Evolutionary conservation across 108 stramenopile species (phyloP).

Genomic region (Schizochytrium sp.): DNA sequence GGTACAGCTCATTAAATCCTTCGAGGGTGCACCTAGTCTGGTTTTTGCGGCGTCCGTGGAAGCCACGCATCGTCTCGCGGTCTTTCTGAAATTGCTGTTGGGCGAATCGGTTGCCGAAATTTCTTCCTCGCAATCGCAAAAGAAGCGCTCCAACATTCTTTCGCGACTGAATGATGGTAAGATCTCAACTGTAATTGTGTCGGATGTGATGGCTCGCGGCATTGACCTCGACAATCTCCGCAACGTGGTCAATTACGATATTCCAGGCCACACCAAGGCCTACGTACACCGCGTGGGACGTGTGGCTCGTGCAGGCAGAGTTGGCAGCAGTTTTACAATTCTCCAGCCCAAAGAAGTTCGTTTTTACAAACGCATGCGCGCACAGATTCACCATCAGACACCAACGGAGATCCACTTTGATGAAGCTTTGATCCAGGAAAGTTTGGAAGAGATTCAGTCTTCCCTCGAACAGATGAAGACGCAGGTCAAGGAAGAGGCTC

Average conservation of each 20-base stretch:
- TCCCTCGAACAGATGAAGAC: not conserved
- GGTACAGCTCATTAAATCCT: not conserved
- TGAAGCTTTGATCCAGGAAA: not conserved
- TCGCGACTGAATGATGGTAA: not conserved
- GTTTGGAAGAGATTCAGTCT: not conserved
- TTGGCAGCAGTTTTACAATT: not conserved
- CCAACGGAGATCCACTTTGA: not conserved
- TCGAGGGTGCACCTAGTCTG: not conserved
- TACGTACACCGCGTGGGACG: slow-evolving; percentile 16
- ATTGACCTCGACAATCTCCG: not conserved
- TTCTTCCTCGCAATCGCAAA: not conserved
- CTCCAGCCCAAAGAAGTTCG: not conserved
- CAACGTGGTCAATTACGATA: not conserved
- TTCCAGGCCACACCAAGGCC: not conserved
- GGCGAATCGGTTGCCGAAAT: not conserved
- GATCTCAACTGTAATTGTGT: not conserved
- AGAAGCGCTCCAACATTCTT: not conserved
- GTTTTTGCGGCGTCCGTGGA: not conserved
- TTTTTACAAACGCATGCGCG: not conserved
- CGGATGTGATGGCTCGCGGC: not conserved
- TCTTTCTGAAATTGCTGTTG: not conserved
- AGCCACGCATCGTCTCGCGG: not conserved
- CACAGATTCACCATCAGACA: not conserved
- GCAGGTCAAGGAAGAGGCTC: not conserved
- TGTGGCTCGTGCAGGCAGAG: not conserved